Evolutionary conservation across 768 basidiomycete genomes (phyloP), one percentile per base, ranked within the genome.

Genomic region (Crassisporium funariophilum): DNA sequence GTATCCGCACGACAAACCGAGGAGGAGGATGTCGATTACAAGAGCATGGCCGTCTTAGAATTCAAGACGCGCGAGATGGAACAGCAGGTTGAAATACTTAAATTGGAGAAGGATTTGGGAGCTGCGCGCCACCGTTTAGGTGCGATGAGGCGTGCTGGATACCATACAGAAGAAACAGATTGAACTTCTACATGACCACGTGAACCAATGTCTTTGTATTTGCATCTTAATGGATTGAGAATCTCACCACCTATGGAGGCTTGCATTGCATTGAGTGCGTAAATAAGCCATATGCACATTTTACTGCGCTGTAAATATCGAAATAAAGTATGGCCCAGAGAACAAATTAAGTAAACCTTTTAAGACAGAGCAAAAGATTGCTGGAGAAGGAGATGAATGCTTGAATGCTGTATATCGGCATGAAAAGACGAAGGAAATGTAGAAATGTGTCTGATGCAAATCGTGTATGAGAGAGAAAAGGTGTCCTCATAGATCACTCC

Each of bases 21-120:
- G 58, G 83, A 86, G 42, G 91, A 95, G 53, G 84, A 89, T n/a
- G 76, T 82, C 10, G 84, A 90, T 67, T 98, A 92, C 73, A 88
- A 87, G 68, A 85, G 84, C 53, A 95, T 98, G 91, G 90, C 91
- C 3, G 84, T 76, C 34, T 76, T 97, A 60, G 95, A 99, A 69
- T 98, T 95, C 82, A 98, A 98, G 78, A 88, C 83, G 61, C 79
- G 86, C 39, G 95, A 98, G 79, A 98, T 99, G 94, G 97, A 98
- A 71, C 93, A 95, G 61, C 95, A 98, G 68, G 97, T 98, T n/a
- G 91, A 95, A 65, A 97, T 99, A 56, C 74, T 99, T 56, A 94
- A 87, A 63, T 68, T 98, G 58, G 97, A 98, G 75, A 97, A 97
- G 73, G 94, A 98, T 0, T 74, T 99, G 27, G 89, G 89, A 16